Evolutionary conservation across 805 yeast genomes (phyloP).

Genomic region (Candida coleopterorum): DNA sequence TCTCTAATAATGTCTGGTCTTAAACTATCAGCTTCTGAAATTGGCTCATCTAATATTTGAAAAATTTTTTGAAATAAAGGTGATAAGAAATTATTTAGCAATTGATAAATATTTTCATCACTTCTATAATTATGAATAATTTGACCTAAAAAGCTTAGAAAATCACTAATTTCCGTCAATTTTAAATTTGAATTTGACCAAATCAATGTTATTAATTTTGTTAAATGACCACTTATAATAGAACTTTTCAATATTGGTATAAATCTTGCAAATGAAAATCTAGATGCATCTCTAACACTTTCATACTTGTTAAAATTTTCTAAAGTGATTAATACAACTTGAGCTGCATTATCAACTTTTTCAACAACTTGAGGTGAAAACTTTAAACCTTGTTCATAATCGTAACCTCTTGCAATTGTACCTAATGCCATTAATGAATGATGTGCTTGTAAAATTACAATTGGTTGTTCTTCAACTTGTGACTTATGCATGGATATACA

Average conservation of each 20-base stretch:
- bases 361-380: conserved; percentile 35
- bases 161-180: conserved; percentile 68
- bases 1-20: conserved; percentile 57
- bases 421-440: conserved; percentile 87
- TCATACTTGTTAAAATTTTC: conserved; percentile 67
- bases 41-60: conserved; percentile 36
- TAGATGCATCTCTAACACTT: conserved; percentile 74
- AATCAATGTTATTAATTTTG: conserved; percentile 62
- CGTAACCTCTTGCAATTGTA: conserved; percentile 83
- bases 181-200: conserved; percentile 54
- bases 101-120: conserved; percentile 63
- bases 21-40: conserved; percentile 24
- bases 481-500: conserved; percentile 36
- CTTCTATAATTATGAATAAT: conserved; percentile 71
- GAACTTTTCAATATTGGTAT: conserved; percentile 61
- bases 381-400: conserved; percentile 39
- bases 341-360: conserved; percentile 61
- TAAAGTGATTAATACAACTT: conserved; percentile 77
- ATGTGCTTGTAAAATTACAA: conserved; percentile 67
- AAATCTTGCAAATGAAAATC: conserved; percentile 84
- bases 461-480: conserved; percentile 17
- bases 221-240: conserved; percentile 43
- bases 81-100: conserved; percentile 66
- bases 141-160: conserved; percentile 83
- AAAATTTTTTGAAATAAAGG: conserved; percentile 71